Conservation (phyloP, 2,329 filamentous ascomycete genomes). For the Colletotrichum trifolii region DNA sequence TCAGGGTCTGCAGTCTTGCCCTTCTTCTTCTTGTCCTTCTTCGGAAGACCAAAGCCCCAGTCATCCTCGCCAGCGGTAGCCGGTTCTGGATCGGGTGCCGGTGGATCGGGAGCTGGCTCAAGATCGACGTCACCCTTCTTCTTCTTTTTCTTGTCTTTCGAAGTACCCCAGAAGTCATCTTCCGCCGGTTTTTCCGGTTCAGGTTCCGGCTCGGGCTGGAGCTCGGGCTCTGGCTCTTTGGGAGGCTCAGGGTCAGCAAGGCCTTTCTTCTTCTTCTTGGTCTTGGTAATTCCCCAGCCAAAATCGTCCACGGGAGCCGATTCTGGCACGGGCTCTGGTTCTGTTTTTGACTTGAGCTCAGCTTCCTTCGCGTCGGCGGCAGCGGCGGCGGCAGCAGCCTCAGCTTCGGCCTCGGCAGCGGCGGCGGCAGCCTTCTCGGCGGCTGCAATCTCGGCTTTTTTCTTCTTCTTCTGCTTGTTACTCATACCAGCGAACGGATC, state of each 20-base stretch:
- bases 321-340: slow-evolving; percentile 28
- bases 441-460: slow-evolving; percentile 32
- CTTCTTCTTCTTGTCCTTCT: slow-evolving; percentile 47
- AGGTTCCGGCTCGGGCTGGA: slow-evolving; percentile 42
- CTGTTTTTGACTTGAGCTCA: slow-evolving; percentile 33
- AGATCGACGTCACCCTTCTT: slow-evolving; percentile 42
- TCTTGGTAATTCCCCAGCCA: slow-evolving; percentile 42
- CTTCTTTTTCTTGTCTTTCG: slow-evolving; percentile 50
- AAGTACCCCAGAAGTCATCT: slow-evolving; percentile 47
- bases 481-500: slow-evolving; percentile 44
- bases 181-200: slow-evolving; percentile 36
- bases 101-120: slow-evolving; percentile 28
- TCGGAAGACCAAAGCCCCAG: slow-evolving; percentile 42
- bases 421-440: slow-evolving; percentile 13
- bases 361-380: slow-evolving; percentile 20
- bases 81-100: slow-evolving; percentile 37
- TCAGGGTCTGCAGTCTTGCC: slow-evolving; percentile 39
- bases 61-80: slow-evolving; percentile 40
- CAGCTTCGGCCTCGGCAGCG: slow-evolving; percentile 18
- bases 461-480: slow-evolving; percentile 49
- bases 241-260: slow-evolving; percentile 38
- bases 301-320: slow-evolving; percentile 29
- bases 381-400: slow-evolving; percentile 13
- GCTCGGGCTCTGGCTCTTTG: slow-evolving; percentile 39
- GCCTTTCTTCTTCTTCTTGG: slow-evolving; percentile 47